These are phyloP conservation scores for Helianthus annuus DNA, from an alignment of 129 eudicot species.

Conservation along the genomic window HanXRQr2.0-SUNRISE NC_035448.2:100592473-100592972, in stretches of 20 bases:
- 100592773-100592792: conserved; percentile 73
- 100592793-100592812: conserved; percentile 78
- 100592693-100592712: conserved; percentile 51
- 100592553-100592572: conserved; percentile 6
- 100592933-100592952: neutral
- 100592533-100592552: conserved; percentile 71
- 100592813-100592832: conserved; percentile 76
- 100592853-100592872: conserved; percentile 69
- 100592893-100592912: conserved; percentile 14
- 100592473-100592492: conserved; percentile 93
- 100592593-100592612: conserved; percentile 7
- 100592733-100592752: conserved; percentile 89
- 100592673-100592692: conserved; percentile 69
- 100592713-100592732: conserved; percentile 56
- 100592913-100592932: neutral
- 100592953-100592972: neutral
- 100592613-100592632: neutral
- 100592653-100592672: conserved; percentile 63
- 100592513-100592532: conserved; percentile 69
- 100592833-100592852: conserved; percentile 53
- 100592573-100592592: conserved; percentile 2
- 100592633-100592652: neutral
- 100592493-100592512: conserved; percentile 83
- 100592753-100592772: conserved; percentile 87
- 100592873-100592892: conserved; percentile 14